Evolutionary conservation across 768 basidiomycete genomes (phyloP), one percentile per base, ranked within the genome.

Genomic region (Kondoa malvinella): DNA sequence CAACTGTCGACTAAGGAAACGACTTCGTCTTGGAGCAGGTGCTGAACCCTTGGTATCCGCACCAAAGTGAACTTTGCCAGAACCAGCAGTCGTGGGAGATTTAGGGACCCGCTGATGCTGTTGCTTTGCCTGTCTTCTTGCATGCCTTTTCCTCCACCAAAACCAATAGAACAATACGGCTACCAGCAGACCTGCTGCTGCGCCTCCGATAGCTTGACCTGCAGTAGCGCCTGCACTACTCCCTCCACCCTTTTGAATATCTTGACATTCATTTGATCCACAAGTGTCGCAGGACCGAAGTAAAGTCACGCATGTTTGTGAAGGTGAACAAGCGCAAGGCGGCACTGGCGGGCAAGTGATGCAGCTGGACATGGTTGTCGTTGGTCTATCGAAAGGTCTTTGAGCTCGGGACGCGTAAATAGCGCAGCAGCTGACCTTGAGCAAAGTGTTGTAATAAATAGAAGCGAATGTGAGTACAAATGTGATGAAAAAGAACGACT

Each of bases 181-280:
- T 21, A 73, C 31, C 26, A 60, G 66, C 1, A 70, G 65, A 16
- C 72, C 70, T 8, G 71, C 74, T 21, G 71, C 27, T 8, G 73
- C 70, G 2, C 73, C 73, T 2, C 74, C 74, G 15, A 75, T 60
- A 0, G 74, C 68, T 0, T 71, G 70, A 1, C 74, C 74, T 1
- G 70, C 73, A 0, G 72, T 70, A 0, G 69, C 70, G 2, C 72
- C 73, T 1, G 67, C 60, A 21, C 34, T 64, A 29, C 31, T 57
- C 8, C 56, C 59, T 1, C 66, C 71, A 1, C 34, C 34, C 17
- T 61, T 65, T 1, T n/a, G 16, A 40, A 30, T 58, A 15, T 70
- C 61, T 56, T 66, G 34, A 69, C 72, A 74, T 64, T 71, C 56
- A 69, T 71, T 68, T 31, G 71, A 66, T 15, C 71, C 66, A 65